Conservation (phyloP, 1,139 yeast species). For the Candida labiduridarum region DNA sequence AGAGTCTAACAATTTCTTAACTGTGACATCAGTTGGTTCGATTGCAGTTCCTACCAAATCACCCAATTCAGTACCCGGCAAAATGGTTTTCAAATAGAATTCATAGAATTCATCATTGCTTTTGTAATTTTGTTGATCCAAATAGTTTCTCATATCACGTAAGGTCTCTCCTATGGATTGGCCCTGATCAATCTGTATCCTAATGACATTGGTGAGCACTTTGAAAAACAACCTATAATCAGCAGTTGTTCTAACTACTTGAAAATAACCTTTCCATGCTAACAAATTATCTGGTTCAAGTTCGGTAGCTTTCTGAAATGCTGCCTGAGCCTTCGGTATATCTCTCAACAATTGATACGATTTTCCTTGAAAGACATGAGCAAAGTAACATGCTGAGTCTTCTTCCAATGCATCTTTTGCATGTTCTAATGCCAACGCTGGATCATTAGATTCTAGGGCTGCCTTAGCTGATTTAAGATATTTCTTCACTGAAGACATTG, state of each 20-base stretch:
- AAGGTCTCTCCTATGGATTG: conserved; percentile 48
- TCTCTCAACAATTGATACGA: conserved; percentile 49
- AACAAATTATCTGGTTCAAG: conserved; percentile 56
- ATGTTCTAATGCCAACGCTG: conserved; percentile 56
- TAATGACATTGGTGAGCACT: conserved; percentile 31
- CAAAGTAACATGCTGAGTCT: conserved; percentile 66
- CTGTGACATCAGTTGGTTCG: conserved; percentile 53
- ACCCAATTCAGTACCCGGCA: conserved; percentile 68
- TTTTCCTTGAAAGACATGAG: conserved; percentile 65
- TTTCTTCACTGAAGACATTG: conserved; percentile 36
- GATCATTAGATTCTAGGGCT: conserved; percentile 59
- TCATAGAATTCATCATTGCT: conserved; percentile 38
- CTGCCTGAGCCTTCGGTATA: conserved; percentile 43
- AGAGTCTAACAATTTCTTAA: conserved; percentile 52
- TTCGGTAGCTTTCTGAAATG: conserved; percentile 58
- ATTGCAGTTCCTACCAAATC: conserved; percentile 53
- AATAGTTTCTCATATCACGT: conserved; percentile 48
- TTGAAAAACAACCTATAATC: conserved; percentile 52
- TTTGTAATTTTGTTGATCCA: conserved; percentile 36
- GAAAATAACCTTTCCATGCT: conserved; percentile 84
- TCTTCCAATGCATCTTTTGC: conserved; percentile 52
- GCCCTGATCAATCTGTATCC: conserved; percentile 31
- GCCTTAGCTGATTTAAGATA: conserved; percentile 60
- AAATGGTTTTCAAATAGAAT: conserved; percentile 50
- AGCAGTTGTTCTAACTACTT: conserved; percentile 35